Percentiles rank a stretch among this genome's conserved stretches.
phyloP scores from a whole-genome alignment of 2,329 filamentous ascomycete genomes.

The Pseudopithomyces maydicus region DNA sequence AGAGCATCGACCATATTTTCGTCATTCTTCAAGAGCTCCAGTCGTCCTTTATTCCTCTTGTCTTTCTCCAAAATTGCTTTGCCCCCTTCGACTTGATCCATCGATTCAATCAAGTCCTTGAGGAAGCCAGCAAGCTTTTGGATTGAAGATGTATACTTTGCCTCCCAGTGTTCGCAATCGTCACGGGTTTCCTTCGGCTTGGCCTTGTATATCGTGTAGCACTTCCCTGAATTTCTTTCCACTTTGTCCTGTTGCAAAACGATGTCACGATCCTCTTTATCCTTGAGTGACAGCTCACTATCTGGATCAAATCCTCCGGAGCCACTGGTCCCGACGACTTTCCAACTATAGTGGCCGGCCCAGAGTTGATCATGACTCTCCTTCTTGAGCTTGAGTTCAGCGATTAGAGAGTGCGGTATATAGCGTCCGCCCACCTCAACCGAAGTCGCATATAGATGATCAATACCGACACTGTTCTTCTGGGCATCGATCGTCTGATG shows the following conservation, averaged over 20 bases:
- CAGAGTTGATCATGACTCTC: not conserved
- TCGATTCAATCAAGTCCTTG: not conserved
- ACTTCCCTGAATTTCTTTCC: not conserved
- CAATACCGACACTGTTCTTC: not conserved
- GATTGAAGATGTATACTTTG: too few relatives aligned
- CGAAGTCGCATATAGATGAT: not conserved
- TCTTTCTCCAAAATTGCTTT: not conserved
- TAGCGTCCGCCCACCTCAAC: not conserved
- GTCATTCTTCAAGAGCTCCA: not conserved
- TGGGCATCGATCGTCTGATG: not conserved
- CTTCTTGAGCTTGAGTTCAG: not conserved
- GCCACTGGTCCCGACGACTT: too few relatives aligned
- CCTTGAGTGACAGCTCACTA: too few relatives aligned
- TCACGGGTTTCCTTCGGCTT: not conserved
- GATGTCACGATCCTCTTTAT: not conserved
- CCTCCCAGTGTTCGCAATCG: not conserved
- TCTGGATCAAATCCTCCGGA: not conserved
- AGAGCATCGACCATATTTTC: not conserved
- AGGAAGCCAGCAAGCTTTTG: not conserved
- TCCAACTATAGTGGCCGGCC: not conserved
- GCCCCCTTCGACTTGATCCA: not conserved
- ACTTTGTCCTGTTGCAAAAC: not conserved
- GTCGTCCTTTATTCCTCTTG: not conserved
- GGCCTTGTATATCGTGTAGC: not conserved
- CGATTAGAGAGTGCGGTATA: not conserved